Evolutionary conservation across 75 land plant genomes (phyloP).

Genomic region (Cunninghamia lanceolata): DNA sequence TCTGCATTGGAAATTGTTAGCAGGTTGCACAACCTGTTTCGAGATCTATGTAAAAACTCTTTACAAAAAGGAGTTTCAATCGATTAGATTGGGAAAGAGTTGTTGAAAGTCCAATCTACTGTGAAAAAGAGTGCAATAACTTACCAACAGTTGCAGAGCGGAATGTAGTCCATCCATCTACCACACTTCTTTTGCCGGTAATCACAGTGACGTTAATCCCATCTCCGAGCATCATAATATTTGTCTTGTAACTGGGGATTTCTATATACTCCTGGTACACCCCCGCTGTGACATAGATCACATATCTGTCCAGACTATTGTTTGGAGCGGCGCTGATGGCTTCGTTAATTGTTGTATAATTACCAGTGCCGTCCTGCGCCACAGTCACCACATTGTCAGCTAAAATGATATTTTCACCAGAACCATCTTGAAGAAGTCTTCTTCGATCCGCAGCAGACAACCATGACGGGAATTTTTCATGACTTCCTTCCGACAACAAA

Average conservation of each 20-base stretch:
- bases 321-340: no score
- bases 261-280: constrained; percentile 56
- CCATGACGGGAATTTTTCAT: constrained; percentile 54
- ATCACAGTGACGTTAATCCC: constrained; percentile 68
- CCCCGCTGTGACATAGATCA: constrained; percentile 69
- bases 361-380: no score
- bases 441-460: constrained; percentile 20
- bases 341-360: no score
- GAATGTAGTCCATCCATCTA: constrained; percentile 73
- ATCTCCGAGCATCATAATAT: constrained; percentile 10
- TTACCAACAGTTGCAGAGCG: constrained; percentile 70
- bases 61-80: no score
- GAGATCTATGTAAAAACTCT: no score
- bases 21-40: no score
- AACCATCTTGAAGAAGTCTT: constrained; percentile 14
- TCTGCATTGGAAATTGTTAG: no score
- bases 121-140: neutral
- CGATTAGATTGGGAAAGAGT: no score
- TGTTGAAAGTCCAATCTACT: neutral
- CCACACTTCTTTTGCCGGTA: constrained; percentile 52
- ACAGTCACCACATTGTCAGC: constrained; percentile 24
- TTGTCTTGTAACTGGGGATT: constrained; percentile 41
- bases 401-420: constrained; percentile 7
- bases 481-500: neutral
- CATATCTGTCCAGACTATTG: constrained; percentile 34